Evolutionary conservation across 2,329 filamentous ascomycete species (phyloP), one percentile per base, ranked within the genome.

Genomic region (Exophiala alcalophila): DNA sequence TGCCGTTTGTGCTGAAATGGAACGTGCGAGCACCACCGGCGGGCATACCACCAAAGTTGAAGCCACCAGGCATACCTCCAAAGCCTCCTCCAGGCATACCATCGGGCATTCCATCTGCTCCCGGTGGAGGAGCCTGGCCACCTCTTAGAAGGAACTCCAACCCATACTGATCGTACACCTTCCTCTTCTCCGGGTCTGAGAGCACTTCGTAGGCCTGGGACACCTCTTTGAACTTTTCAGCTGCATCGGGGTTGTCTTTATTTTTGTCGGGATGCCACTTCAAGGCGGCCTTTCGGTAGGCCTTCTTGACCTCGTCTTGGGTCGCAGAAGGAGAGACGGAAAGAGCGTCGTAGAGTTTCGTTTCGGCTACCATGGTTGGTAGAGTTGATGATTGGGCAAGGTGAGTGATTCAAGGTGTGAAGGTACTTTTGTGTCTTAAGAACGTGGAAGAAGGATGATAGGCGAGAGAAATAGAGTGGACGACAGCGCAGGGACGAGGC

Each of bases 211-310:
- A 98, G 44, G 92, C 92, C 70, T 97, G 90, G 1, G 89, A 95
- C 53, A 89, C 86, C 65, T 97, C 92, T 71, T 98, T 98, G 76
- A 98, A 98, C 68, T 91, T 96, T 64, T 97, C 92, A 48, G 80
- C 74, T 6, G 91, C 87, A 38, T 80, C 71, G 20, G 89, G 81
- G 58, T 91, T 89, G 69, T 94, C 83, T 67, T 90, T 90, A 76
- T 97, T 98, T 76, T 97, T 98, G 74, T 98, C 92, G 5, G 92
- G 92, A 62, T 98, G 92, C 69, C 81, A 90, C 70, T 90, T 94
- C 63, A 97, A 69, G 40, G 91, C 91, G 42, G 83, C 78, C 75
- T 95, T 95, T 52, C 85, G 79, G 67, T 95, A 95, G 45, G 82
- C 92, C 65, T 97, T 98, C 66, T 96, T 97, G 65, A 98, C 94